Percentiles rank a stretch among this genome's conserved stretches.
Evolutionary conservation across 305 asterid genomes (phyloP).

Genomic region (Solanum hybrid): DNA sequence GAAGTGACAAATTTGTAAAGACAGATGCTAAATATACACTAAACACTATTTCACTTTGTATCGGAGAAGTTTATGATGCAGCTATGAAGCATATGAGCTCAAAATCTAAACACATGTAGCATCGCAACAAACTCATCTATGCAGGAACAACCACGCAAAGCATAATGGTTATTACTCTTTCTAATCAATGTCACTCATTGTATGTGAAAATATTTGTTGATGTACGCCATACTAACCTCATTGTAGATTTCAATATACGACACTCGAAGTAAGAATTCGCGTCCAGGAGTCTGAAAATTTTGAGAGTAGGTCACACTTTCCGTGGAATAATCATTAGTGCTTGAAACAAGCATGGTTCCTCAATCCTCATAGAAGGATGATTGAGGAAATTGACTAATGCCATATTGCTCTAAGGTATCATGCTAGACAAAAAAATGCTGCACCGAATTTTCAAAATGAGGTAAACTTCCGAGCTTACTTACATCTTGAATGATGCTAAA

Average conservation of each 20-base stretch:
- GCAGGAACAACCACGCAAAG: not conserved
- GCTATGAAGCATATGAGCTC: not conserved
- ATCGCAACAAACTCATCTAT: not conserved
- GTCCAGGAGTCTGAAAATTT: constrained; percentile 86
- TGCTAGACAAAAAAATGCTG: not conserved
- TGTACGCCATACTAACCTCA: constrained; percentile 53
- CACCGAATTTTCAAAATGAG: constrained; percentile 1
- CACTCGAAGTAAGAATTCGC: constrained; percentile 94
- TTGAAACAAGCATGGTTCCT: not conserved
- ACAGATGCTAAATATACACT: not conserved
- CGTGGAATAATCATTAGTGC: not conserved
- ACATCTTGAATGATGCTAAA: constrained; percentile 99
- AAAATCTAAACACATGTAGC: not conserved
- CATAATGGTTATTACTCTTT: not conserved
- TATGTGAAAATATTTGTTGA: not conserved
- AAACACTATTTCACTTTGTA: not conserved
- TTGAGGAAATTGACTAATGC: not conserved
- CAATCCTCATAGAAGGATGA: not conserved
- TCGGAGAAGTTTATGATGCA: not conserved
- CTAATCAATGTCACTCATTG: not conserved
- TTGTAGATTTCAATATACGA: constrained; percentile 97
- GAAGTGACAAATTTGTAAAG: not conserved
- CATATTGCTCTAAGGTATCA: not conserved
- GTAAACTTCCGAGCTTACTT: constrained; percentile 19
- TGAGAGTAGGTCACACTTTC: not conserved